These are phyloP conservation scores for Rhypophila decipiens DNA, from an alignment of 495 filamentous ascomycete genomes.

Conservation along the genomic window DNA sequence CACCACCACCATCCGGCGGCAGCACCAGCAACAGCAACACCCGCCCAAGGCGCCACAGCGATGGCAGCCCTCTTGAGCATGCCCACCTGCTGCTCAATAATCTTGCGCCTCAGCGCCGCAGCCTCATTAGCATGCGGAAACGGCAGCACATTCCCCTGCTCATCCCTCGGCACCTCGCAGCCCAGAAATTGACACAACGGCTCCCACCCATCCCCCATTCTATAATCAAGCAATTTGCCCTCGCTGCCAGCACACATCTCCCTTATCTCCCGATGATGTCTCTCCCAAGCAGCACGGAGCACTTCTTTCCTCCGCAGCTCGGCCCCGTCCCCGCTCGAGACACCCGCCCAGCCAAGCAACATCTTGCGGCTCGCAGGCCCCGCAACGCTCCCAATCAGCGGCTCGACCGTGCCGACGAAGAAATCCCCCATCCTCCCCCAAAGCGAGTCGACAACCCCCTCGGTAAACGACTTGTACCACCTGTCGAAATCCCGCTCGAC, in stretches of 20 bases:
- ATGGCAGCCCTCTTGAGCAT: neutral
- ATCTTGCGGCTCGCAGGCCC: constrained; percentile 7
- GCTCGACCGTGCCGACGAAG: neutral
- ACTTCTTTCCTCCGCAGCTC: constrained; percentile 11
- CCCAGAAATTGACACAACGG: constrained; percentile 42
- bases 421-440: neutral
- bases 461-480: constrained; percentile 26
- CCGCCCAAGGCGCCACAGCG: neutral
- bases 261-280: constrained; percentile 21
- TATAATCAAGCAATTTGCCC: constrained; percentile 35
- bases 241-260: constrained; percentile 17
- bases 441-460: constrained; percentile 2
- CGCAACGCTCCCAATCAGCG: constrained; percentile 3
- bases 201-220: constrained; percentile 39
- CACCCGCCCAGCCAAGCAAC: constrained; percentile 17
- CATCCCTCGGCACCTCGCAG: constrained; percentile 25
- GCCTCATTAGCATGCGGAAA: constrained; percentile 39
- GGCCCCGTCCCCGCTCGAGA: no score
- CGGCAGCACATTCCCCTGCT: constrained; percentile 8
- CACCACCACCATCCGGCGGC: neutral
- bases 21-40: neutral
- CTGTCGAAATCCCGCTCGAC: constrained; percentile 31
- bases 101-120: constrained; percentile 3
- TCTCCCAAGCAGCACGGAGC: constrained; percentile 12
- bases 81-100: neutral